Base-by-base conservation (phyloP, 176 grass and related monocot genomes). In the Lolium rigidum region DNA sequence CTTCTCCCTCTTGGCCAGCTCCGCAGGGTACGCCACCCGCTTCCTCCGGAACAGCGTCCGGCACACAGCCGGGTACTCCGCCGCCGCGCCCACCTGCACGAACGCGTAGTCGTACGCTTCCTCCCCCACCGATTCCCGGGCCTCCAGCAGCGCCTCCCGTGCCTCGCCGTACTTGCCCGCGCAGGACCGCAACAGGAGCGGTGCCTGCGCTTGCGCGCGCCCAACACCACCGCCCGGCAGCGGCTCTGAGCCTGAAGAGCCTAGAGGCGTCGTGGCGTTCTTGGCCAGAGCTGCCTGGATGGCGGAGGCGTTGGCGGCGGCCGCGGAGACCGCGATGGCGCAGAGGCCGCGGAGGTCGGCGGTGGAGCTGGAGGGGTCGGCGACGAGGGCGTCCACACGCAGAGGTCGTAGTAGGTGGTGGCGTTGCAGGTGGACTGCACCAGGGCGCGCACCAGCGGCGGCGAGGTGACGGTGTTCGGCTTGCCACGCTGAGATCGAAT, bases 371-470 rank as follows among this genome's bases (percentile, higher is more conserved):
- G 89, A 67, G 0, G 95, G 91, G 82, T 98, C 85, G 14, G 87
- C 83, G 9, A 59, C 68, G 8, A 98, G 85, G 7, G 93, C 80
- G 14, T 82, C 66, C 4, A 98, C n/a, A n/a, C 25, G 72, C 93
- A 98, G 12, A 95, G 66, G 47, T 95, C 95, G 80, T 95, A 98
- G 85, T 90, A 95, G 46, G 85, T 83, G 5, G 93, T 98, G 28
- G 87, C 78, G 59, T 93, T 98, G 89, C 95, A 98, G n/a, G 93
- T 98, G 15, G 57, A 92, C 84, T 87, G 87, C 13, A 98, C 74
- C 41, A 98, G 84, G n/a, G 69, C 69, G 69, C 69, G 69, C 69
- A 72, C 69, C 5, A 10, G 2, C 20, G 68, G 68, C 10, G 20
- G 41, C 69, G 5, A 10, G 69, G 10, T 47, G 69, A 2, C 21